A percentile compares a stretch with the other conserved stretches of the same genome.
These are phyloP conservation scores for Cercospora beticola DNA, from an alignment of 2,329 filamentous ascomycete species.

Conservation along the genomic window DNA sequence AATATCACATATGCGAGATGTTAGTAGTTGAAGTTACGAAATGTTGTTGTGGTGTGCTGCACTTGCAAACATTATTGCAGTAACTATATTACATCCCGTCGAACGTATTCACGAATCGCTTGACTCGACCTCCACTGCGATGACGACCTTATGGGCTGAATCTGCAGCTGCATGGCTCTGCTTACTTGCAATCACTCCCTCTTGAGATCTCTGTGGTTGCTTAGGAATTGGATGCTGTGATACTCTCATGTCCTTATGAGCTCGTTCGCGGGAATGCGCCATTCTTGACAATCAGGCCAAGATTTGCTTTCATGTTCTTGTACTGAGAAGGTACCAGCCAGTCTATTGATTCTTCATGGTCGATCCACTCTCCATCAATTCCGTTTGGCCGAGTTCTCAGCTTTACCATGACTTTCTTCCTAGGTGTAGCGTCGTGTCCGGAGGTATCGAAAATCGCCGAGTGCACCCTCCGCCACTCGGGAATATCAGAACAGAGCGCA, in stretches of 20 bases:
- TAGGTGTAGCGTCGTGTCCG: conserved; percentile 19
- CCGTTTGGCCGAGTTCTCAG: conserved; percentile 33
- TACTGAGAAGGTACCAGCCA: conserved; percentile 26
- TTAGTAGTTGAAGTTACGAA: neutral
- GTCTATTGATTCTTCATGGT: conserved; percentile 26
- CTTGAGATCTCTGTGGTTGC: neutral
- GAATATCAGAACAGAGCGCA: conserved; percentile 31
- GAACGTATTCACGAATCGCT: neutral
- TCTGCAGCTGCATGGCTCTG: neutral
- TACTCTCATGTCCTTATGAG: neutral
- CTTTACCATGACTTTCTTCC: conserved; percentile 23
- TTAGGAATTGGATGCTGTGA: neutral
- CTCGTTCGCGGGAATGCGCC: neutral
- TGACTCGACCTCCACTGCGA: neutral
- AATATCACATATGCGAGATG: neutral
- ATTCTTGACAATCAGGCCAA: conserved; percentile 7
- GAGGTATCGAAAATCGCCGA: conserved; percentile 30
- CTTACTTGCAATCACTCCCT: neutral
- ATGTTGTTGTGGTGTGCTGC: neutral
- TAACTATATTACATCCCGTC: neutral
- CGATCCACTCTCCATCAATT: conserved; percentile 34
- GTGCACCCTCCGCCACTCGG: conserved; percentile 35
- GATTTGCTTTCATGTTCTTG: conserved; percentile 6
- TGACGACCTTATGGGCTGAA: neutral
- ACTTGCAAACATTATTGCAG: neutral